A percentile compares a stretch with the other conserved stretches of the same genome.
Conservation (phyloP, 257 asterid species). For the Solanum appendiculatum region DNA sequence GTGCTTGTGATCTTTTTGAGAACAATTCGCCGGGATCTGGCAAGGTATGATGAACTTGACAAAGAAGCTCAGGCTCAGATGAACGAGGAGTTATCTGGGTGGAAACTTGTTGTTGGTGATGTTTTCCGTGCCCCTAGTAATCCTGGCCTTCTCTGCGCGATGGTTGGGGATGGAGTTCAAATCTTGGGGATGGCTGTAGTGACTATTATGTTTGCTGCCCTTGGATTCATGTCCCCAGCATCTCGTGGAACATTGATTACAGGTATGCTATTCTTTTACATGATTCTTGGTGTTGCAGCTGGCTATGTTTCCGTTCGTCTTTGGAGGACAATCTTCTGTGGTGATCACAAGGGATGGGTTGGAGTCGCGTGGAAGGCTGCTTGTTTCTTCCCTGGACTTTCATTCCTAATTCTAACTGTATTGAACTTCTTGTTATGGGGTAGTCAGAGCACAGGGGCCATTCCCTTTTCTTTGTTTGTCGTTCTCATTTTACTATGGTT, state of each 20-base stretch:
- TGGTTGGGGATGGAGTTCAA: slow-evolving; percentile 92
- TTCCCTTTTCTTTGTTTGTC: slow-evolving; percentile 62
- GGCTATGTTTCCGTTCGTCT: slow-evolving; percentile 81
- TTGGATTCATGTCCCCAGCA: slow-evolving; percentile 95
- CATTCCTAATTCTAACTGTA: slow-evolving; percentile 51
- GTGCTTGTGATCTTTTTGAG: slow-evolving; percentile 80
- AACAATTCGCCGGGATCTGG: slow-evolving; percentile 75
- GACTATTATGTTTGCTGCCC: slow-evolving; percentile 78
- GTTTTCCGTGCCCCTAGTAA: slow-evolving; percentile 68
- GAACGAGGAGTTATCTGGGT: slow-evolving; percentile 91
- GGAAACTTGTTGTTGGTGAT: slow-evolving; percentile 90
- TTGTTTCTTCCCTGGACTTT: slow-evolving; percentile 79
- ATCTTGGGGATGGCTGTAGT: slow-evolving; percentile 86
- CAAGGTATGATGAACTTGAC: slow-evolving; percentile 79
- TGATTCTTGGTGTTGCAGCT: slow-evolving; percentile 76
- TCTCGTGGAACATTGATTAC: slow-evolving; percentile 76
- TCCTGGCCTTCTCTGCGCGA: slow-evolving; percentile 68
- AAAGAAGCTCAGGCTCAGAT: slow-evolving; percentile 91
- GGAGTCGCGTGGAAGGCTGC: slow-evolving; percentile 74
- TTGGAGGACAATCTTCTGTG: slow-evolving; percentile 69
- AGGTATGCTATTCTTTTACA: slow-evolving; percentile 84
- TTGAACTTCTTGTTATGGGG: slow-evolving; percentile 82
- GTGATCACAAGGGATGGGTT: slow-evolving; percentile 74
- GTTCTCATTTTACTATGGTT: slow-evolving; percentile 70
- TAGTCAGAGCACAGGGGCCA: slow-evolving; percentile 89